Evolutionary conservation across 2,329 filamentous ascomycete species (phyloP).

Genomic region (Geosmithia flava): DNA sequence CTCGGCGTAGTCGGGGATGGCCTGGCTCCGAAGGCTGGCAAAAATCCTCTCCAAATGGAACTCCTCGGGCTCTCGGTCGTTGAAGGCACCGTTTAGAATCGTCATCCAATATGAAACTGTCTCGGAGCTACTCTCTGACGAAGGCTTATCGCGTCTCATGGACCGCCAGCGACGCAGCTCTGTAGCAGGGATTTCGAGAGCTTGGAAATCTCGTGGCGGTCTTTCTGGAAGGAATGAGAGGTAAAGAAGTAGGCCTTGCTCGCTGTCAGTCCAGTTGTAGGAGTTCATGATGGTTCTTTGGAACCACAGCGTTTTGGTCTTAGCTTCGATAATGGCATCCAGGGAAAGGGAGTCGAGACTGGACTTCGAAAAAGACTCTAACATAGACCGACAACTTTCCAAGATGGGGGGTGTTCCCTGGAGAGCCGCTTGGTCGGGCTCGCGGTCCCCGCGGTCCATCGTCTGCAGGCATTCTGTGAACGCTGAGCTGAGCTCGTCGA

Average conservation of each 20-base stretch:
- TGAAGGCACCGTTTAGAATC: neutral
- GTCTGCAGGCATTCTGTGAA: neutral
- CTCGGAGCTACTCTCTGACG: neutral
- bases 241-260: neutral
- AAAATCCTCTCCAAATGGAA: slow-evolving; percentile 5
- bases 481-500: neutral
- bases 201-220: neutral
- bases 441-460: neutral
- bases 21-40: slow-evolving; percentile 7
- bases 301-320: neutral
- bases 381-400: neutral
- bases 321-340: neutral
- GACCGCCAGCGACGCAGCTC: neutral
- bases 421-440: neutral
- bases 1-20: slow-evolving; percentile 11
- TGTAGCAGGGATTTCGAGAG: neutral
- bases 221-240: neutral
- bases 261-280: neutral
- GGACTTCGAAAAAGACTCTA: neutral
- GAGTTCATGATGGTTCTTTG: neutral
- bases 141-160: neutral
- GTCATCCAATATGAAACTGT: neutral
- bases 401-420: neutral
- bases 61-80: slow-evolving; percentile 1
- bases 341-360: neutral